phyloP scores from a whole-genome alignment of 2,329 filamentous ascomycete species.

The Blumeria graminis region DNA sequence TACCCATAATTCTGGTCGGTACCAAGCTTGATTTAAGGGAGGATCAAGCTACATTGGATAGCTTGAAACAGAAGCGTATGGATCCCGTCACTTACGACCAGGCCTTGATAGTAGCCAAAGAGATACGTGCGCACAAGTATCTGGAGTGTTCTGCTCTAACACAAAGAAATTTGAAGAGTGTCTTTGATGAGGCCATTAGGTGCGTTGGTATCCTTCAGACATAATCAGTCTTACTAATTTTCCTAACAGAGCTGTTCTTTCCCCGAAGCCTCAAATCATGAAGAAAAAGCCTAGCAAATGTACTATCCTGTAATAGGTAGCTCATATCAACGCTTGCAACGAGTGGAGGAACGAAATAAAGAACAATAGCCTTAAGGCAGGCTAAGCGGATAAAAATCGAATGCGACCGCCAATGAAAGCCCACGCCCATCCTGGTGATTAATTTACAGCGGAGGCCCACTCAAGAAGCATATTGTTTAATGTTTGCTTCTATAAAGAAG shows the following conservation, averaged over 20 bases:
- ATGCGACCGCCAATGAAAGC: no score
- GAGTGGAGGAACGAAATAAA: no score
- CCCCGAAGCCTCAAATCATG: conserved; percentile 32
- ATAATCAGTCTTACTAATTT: conserved; percentile 2
- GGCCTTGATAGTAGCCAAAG: conserved; percentile 68
- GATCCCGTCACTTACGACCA: conserved; percentile 91
- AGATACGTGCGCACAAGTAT: conserved; percentile 92
- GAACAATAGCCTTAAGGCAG: no score
- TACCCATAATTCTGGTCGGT: conserved; percentile 89
- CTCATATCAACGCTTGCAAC: not conserved
- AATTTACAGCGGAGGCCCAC: no score
- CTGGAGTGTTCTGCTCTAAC: conserved; percentile 93
- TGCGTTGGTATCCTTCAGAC: conserved; percentile 23
- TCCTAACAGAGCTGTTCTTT: conserved; percentile 39
- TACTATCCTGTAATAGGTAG: conserved; percentile 31
- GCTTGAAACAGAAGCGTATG: conserved; percentile 78
- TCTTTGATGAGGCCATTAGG: conserved; percentile 97
- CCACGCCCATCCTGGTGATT: no score
- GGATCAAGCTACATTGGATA: conserved; percentile 59
- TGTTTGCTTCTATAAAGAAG: no score
- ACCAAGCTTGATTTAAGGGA: conserved; percentile 93
- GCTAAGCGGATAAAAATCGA: no score
- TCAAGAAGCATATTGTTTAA: no score
- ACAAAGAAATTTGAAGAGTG: conserved; percentile 90
- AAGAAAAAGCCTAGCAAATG: conserved; percentile 44